Conservation (phyloP, 192 early-diverging fungal genomes). For the Rhizophlyctis rosea region DNA sequence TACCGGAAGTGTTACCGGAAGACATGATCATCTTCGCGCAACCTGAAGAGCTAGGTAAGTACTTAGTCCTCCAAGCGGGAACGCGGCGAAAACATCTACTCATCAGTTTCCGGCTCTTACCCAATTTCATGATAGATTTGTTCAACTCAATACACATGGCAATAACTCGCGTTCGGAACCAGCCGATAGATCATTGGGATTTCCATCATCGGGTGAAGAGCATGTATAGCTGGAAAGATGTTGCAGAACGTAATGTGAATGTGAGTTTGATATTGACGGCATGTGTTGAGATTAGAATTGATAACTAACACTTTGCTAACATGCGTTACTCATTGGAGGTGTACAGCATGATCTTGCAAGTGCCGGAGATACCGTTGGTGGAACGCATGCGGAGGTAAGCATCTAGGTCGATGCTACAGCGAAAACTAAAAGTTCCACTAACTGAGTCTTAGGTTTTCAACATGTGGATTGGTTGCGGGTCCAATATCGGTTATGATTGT, state of each 20-base stretch:
- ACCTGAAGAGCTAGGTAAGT: conserved; percentile 77
- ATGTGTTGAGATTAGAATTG: conserved; percentile 1
- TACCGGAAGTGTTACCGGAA: conserved; percentile 91
- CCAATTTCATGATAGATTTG: no score
- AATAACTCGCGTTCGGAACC: conserved; percentile 57
- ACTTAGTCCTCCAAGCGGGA: background rate
- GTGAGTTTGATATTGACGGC: conserved; percentile 25
- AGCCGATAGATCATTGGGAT: conserved; percentile 37
- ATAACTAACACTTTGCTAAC: background rate
- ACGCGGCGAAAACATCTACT: no score
- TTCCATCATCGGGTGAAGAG: conserved; percentile 81
- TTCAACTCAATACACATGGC: conserved; percentile 68
- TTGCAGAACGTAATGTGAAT: conserved; percentile 87
- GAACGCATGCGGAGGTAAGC: conserved; percentile 60
- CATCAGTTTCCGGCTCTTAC: no score
- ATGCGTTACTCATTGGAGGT: conserved; percentile 41
- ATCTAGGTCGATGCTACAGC: background rate
- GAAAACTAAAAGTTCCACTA: background rate
- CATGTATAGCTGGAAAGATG: conserved; percentile 98
- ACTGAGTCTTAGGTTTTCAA: conserved; percentile 17
- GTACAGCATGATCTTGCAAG: conserved; percentile 69
- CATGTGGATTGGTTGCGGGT: conserved; percentile 86
- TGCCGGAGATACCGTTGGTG: conserved; percentile 66
- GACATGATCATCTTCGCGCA: conserved; percentile 90
- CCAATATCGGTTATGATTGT: conserved; percentile 88